phyloP scores from a whole-genome alignment of 2,329 filamentous ascomycete genomes.

The Fusarium nurragi region DNA sequence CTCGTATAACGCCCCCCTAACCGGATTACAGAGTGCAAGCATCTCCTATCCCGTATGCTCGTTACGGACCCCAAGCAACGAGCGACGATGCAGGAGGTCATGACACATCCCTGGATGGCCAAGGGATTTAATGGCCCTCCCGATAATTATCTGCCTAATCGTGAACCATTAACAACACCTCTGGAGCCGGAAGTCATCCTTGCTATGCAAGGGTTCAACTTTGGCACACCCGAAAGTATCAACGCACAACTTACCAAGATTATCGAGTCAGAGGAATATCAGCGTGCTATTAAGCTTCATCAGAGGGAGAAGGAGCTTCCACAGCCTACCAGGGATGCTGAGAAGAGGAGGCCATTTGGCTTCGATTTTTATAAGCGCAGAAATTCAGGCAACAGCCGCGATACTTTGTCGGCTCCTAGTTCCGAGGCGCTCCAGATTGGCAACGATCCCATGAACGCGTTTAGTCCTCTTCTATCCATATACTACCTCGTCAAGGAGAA shows the following conservation, averaged over 20 bases:
- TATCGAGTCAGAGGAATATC: constrained; percentile 95
- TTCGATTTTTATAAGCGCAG: constrained; percentile 98
- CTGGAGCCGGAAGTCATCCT: constrained; percentile 85
- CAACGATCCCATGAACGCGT: constrained; percentile 90
- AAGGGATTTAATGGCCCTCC: constrained; percentile 89
- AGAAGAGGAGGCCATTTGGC: constrained; percentile 85
- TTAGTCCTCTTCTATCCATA: constrained; percentile 88
- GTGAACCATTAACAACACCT: constrained; percentile 86
- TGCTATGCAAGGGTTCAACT: constrained; percentile 98
- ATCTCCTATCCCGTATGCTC: constrained; percentile 92
- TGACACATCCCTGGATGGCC: constrained; percentile 94
- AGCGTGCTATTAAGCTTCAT: constrained; percentile 78
- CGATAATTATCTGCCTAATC: constrained; percentile 85
- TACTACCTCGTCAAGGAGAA: constrained; percentile 98
- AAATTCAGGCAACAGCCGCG: constrained; percentile 87
- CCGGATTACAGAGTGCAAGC: constrained; percentile 78
- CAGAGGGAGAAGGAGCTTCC: constrained; percentile 72
- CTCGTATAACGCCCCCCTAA: constrained; percentile 48
- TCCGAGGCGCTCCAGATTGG: constrained; percentile 84
- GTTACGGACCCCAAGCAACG: constrained; percentile 91
- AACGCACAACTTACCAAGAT: constrained; percentile 81
- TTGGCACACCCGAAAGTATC: constrained; percentile 87
- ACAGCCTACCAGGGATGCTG: constrained; percentile 69
- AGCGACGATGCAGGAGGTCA: constrained; percentile 88
- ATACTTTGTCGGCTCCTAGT: constrained; percentile 86